Evolutionary conservation across 2,329 filamentous ascomycete genomes (phyloP), one percentile per base, ranked within the genome.

Genomic region (Plenodomus biglobosus): DNA sequence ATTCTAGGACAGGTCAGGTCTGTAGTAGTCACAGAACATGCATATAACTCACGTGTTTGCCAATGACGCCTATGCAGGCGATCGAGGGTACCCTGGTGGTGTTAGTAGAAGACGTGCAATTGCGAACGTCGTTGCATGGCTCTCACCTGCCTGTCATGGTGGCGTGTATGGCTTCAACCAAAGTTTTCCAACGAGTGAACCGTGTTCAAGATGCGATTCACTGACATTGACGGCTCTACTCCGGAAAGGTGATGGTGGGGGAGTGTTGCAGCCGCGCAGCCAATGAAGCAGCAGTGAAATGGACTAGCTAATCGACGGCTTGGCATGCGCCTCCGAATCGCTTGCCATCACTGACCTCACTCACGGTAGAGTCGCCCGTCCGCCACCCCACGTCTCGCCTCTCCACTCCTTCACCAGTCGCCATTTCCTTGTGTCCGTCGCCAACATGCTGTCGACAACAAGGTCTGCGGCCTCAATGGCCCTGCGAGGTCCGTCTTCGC

Each of bases 31-130:
- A 3, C 21, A 21, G 5, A 52, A 40, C 56, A 20, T 52, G 43
- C 15, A 37, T 16, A 22, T 44, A 20, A 44, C 80, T 62, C 80
- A 95, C 92, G 73, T 95, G 88, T 75, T 94, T 91, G 60, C 94
- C 92, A 64, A 99, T 95, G 43, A 97, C 80, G 73, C 91, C 92
- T 63, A 99, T 85, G 70, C 92, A 96, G 73, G 90, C 92, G 73
- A 97, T 94, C 30, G 87, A 90, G 22, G 92, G 76, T 36, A 69
- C 69, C 50, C 27, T 32, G 27, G 27, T 15, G 27, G 11, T 7
- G 27, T 32, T 15, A 32, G 27, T 32, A 15, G 6, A 10, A 3
- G 11, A 32, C 27, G 27, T 32, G 11, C 27, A 32, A 15, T 3
- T 11, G 27, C 8, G 27, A 32, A 10, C 8, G 27, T 15, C 11